Conservation (phyloP, 352 stramenopile genomes). For the Phytopythium aichiense region DNA sequence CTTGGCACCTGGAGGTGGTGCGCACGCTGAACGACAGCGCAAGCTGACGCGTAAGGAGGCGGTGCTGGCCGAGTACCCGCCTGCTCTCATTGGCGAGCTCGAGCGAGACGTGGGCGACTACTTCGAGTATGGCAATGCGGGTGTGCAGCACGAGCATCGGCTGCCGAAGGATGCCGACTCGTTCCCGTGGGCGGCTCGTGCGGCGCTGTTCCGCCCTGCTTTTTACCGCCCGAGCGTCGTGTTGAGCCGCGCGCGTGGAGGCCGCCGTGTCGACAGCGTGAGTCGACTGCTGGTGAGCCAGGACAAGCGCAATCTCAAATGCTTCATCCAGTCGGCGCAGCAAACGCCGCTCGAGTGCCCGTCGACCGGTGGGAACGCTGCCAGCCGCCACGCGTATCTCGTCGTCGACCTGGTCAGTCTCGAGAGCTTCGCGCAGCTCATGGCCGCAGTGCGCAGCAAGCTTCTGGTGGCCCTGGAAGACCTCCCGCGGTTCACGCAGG, state of each 20-base stretch:
- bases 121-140: constrained; percentile 12
- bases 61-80: constrained; percentile 28
- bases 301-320: constrained; percentile 68
- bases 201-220: constrained; percentile 28
- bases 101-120: constrained; percentile 23
- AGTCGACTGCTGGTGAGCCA: constrained; percentile 53
- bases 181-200: constrained; percentile 25
- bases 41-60: constrained; percentile 36
- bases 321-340: constrained; percentile 34
- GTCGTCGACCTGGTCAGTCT: background rate
- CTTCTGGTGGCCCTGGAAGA: constrained; percentile 26
- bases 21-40: background rate
- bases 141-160: background rate
- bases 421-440: constrained; percentile 33
- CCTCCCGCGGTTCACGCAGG: constrained; percentile 23
- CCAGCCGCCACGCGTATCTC: background rate
- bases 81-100: constrained; percentile 26
- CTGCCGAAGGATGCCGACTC: constrained; percentile 18
- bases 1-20: background rate
- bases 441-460: constrained; percentile 29
- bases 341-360: background rate
- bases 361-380: background rate
- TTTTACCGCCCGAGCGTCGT: constrained; percentile 53
- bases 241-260: constrained; percentile 34
- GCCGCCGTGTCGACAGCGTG: constrained; percentile 31